Conservation (phyloP, 768 basidiomycete genomes). For the Suillus subalutaceus region DNA sequence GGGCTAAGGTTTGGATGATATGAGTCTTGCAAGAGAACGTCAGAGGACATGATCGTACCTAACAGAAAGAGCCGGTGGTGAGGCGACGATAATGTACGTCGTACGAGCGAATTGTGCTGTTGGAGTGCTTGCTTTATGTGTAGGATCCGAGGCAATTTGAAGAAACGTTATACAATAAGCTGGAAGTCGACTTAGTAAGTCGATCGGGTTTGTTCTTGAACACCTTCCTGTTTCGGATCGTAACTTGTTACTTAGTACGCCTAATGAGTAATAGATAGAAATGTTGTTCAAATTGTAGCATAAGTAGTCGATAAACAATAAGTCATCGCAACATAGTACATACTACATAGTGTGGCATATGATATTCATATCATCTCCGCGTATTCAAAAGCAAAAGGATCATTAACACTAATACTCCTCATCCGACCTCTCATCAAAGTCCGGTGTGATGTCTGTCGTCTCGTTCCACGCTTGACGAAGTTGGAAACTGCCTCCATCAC, state of each 20-base stretch:
- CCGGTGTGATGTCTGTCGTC: neutral
- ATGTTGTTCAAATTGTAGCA: neutral
- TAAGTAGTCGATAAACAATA: neutral
- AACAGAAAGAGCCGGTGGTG: conserved; percentile 11
- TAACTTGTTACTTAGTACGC: no score
- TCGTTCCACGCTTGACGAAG: conserved; percentile 1
- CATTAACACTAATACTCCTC: neutral
- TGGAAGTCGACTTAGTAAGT: no score
- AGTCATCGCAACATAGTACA: neutral
- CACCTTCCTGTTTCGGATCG: neutral
- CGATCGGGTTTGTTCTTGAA: no score
- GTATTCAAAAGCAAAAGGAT: neutral
- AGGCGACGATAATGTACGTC: neutral
- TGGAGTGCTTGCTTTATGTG: neutral
- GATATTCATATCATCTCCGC: neutral
- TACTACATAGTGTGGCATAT: no score
- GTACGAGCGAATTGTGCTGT: neutral
- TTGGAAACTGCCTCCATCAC: conserved; percentile 19
- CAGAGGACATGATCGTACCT: conserved; percentile 36
- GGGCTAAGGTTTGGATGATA: conserved; percentile 39
- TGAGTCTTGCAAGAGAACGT: conserved; percentile 24
- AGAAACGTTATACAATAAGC: no score
- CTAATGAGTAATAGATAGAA: neutral
- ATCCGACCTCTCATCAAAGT: neutral
- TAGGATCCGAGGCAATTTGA: neutral